These are phyloP conservation scores for Coniferiporia sulphurascens DNA, from an alignment of 1,284 basidiomycete genomes.

Conservation along the genomic window DNA sequence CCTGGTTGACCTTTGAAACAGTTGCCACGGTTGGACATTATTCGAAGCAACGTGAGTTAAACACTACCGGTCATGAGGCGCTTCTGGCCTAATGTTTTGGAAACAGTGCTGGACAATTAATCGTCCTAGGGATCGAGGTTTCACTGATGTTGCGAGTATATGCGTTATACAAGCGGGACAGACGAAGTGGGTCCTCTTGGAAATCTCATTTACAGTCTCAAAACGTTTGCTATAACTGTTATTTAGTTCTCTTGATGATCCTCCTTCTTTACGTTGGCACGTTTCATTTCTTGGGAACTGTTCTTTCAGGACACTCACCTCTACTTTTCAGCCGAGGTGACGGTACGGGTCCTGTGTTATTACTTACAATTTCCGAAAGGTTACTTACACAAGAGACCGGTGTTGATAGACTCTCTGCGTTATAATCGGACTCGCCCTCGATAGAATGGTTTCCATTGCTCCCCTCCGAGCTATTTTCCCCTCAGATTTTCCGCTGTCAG, in stretches of 20 bases:
- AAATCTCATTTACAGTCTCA: not conserved
- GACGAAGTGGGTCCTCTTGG: not conserved
- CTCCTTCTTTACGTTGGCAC: not conserved
- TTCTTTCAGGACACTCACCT: no score
- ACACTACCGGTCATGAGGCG: not conserved
- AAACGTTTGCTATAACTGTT: not conserved
- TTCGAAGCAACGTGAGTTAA: conserved; percentile 4
- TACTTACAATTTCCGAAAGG: not conserved
- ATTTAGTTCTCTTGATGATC: not conserved
- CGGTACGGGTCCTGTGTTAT: not conserved
- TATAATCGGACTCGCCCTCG: not conserved
- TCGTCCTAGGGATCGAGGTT: conserved; percentile 6
- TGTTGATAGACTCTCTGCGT: not conserved
- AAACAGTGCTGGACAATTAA: conserved; percentile 4
- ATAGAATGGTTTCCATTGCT: not conserved
- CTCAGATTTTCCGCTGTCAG: conserved; percentile 4
- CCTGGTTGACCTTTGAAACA: not conserved
- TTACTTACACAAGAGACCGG: not conserved
- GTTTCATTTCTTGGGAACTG: not conserved
- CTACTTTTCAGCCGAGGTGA: not conserved
- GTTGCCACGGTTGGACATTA: conserved; percentile 2
- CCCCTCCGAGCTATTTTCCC: conserved; percentile 5
- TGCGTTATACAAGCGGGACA: conserved; percentile 6
- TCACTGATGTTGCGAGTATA: conserved; percentile 6
- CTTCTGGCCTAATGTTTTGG: not conserved